These are phyloP conservation scores for Rhizopogon roseolus DNA, from an alignment of 768 basidiomycete genomes.

Conservation along the genomic window DNA sequence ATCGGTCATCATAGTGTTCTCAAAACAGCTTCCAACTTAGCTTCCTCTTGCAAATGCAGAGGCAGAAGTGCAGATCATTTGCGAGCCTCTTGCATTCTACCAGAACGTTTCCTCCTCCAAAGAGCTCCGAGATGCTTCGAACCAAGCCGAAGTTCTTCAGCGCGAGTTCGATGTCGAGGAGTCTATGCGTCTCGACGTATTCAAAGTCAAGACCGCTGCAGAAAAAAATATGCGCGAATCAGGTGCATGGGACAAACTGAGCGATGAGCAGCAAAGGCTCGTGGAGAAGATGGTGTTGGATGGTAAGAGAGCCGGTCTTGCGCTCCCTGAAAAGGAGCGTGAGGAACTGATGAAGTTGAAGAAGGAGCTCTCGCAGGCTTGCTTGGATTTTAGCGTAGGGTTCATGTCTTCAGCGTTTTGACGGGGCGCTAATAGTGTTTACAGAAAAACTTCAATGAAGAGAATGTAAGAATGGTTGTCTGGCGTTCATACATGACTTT, in stretches of 20 bases:
- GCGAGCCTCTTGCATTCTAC: constrained; percentile 71
- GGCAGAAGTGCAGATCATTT: constrained; percentile 41
- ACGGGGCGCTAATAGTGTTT: neutral
- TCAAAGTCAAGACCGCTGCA: constrained; percentile 64
- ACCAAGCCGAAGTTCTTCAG: constrained; percentile 62
- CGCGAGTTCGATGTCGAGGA: constrained; percentile 72
- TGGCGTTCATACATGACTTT: neutral
- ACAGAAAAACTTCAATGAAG: constrained; percentile 88
- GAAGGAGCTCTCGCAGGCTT: constrained; percentile 73
- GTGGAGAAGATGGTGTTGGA: constrained; percentile 79
- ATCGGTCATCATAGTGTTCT: constrained; percentile 12
- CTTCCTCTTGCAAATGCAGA: constrained; percentile 57
- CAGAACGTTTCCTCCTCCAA: constrained; percentile 76
- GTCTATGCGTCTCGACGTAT: constrained; percentile 81
- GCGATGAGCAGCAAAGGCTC: constrained; percentile 66
- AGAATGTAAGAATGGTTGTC: constrained; percentile 45
- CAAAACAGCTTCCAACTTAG: constrained; percentile 30
- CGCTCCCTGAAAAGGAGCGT: constrained; percentile 59
- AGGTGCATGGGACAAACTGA: constrained; percentile 57
- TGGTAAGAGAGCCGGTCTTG: constrained; percentile 75
- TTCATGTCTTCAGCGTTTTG: constrained; percentile 3
- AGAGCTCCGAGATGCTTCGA: constrained; percentile 78
- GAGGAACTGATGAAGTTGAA: constrained; percentile 53
- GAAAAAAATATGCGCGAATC: constrained; percentile 63
- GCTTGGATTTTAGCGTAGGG: constrained; percentile 73